phyloP scores from a whole-genome alignment of 2,329 filamentous ascomycete genomes.

The Penicillium vulpinum region DNA sequence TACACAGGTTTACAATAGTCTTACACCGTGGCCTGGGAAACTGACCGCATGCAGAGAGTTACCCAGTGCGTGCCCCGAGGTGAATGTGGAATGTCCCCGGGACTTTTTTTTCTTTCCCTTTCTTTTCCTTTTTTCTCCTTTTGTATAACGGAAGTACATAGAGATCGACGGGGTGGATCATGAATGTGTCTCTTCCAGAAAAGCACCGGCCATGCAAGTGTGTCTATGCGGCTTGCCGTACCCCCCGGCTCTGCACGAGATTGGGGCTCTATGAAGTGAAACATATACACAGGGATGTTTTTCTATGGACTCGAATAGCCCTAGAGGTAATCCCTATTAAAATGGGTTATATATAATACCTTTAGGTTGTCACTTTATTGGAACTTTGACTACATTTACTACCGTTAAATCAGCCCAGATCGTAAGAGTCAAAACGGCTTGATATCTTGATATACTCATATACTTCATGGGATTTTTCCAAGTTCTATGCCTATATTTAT shows the following conservation, averaged over 20 bases:
- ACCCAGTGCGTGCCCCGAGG: conserved; percentile 26
- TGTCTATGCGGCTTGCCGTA: conserved; percentile 6
- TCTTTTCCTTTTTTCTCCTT: neutral
- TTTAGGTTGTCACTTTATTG: neutral
- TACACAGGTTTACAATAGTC: conserved; percentile 16
- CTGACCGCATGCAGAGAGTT: conserved; percentile 26
- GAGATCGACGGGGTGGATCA: conserved; percentile 9
- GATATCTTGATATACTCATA: neutral
- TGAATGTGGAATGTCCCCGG: conserved; percentile 18
- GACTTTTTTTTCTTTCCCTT: conserved; percentile 1
- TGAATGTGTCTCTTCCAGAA: conserved; percentile 3
- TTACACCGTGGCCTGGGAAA: conserved; percentile 19
- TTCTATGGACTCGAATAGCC: neutral
- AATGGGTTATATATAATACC: neutral
- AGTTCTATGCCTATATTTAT: neutral
- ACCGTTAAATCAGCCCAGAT: neutral
- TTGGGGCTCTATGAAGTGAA: conserved; percentile 4
- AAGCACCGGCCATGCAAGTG: conserved; percentile 13
- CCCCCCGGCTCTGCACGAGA: conserved; percentile 2
- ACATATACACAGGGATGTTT: neutral
- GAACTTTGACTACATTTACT: neutral
- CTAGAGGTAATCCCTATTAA: too few species aligned
- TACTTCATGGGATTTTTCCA: too few species aligned
- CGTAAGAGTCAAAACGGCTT: neutral
- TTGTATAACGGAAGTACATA: too few species aligned